Conservation (phyloP, 2,329 filamentous ascomycete genomes). For the Alternaria arborescens region DNA sequence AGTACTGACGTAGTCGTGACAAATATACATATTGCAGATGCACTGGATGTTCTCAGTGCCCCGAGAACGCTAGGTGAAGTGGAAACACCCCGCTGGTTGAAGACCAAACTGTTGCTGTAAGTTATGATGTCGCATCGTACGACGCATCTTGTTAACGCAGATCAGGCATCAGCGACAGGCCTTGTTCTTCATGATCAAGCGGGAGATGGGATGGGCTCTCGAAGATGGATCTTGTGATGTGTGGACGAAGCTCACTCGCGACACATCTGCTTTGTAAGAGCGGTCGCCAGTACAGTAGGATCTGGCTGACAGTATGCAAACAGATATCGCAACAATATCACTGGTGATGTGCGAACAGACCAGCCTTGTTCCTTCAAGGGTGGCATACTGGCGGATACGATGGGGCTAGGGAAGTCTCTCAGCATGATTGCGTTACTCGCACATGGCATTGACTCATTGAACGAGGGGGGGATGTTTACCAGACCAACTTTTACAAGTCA, state of each 20-base stretch:
- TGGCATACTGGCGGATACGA: slow-evolving; percentile 23
- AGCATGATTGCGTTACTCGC: slow-evolving; percentile 24
- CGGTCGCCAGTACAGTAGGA: rapidly evolving
- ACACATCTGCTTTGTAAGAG: background rate
- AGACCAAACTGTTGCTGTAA: background rate
- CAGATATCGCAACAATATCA: background rate
- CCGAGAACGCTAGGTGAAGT: background rate
- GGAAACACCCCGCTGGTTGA: background rate
- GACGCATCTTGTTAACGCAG: rapidly evolving
- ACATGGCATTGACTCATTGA: background rate
- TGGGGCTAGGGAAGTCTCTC: slow-evolving; percentile 28
- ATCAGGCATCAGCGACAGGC: background rate
- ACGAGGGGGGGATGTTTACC: background rate
- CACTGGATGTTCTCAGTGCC: background rate
- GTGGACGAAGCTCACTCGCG: background rate
- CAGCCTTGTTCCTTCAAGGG: background rate
- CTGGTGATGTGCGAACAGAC: background rate
- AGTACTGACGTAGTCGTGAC: background rate
- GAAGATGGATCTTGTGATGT: background rate
- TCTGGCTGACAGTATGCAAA: background rate
- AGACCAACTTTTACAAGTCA: background rate
- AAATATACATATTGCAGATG: background rate
- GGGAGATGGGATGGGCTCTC: background rate
- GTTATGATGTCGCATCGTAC: background rate
- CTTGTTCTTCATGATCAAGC: background rate